Percentiles rank a stretch among this genome's conserved stretches.
These are phyloP conservation scores for Talaromyces piceae DNA, from an alignment of 2,329 filamentous ascomycete species.

Conservation along the genomic window DNA sequence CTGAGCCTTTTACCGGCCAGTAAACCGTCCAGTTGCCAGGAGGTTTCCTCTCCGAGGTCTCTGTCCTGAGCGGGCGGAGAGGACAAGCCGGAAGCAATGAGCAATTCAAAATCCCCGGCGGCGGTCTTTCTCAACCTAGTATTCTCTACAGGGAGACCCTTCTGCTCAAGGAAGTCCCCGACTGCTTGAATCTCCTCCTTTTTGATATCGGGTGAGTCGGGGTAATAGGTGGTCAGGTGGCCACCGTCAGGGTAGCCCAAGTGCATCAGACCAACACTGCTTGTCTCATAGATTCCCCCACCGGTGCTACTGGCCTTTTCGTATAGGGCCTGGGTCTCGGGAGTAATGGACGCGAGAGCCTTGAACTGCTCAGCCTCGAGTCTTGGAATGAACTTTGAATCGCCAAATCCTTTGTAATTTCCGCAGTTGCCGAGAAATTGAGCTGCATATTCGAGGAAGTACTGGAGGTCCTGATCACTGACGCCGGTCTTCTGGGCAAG, in stretches of 20 bases:
- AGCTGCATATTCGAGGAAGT: slow-evolving; percentile 68
- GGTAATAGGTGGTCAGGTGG: slow-evolving; percentile 77
- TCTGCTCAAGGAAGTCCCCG: slow-evolving; percentile 64
- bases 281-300: slow-evolving; percentile 64
- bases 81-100: slow-evolving; percentile 63
- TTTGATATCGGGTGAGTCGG: slow-evolving; percentile 65
- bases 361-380: slow-evolving; percentile 57
- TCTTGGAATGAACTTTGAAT: slow-evolving; percentile 74
- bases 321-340: slow-evolving; percentile 58
- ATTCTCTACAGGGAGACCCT: slow-evolving; percentile 65
- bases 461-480: slow-evolving; percentile 54
- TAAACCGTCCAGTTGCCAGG: slow-evolving; percentile 53
- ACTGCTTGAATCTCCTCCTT: slow-evolving; percentile 67
- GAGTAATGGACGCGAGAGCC: slow-evolving; percentile 53
- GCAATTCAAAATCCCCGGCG: slow-evolving; percentile 60
- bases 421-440: slow-evolving; percentile 75
- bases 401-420: slow-evolving; percentile 83
- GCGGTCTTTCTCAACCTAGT: slow-evolving; percentile 63
- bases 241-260: slow-evolving; percentile 67
- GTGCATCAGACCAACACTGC: slow-evolving; percentile 60
- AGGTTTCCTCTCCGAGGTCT: slow-evolving; percentile 60
- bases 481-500: slow-evolving; percentile 59
- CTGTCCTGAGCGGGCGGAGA: slow-evolving; percentile 55
- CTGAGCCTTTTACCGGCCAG: slow-evolving; percentile 58
- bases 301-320: slow-evolving; percentile 51